phyloP scores from a whole-genome alignment of 768 basidiomycete genomes.

The Xanthoconium stramineum region DNA sequence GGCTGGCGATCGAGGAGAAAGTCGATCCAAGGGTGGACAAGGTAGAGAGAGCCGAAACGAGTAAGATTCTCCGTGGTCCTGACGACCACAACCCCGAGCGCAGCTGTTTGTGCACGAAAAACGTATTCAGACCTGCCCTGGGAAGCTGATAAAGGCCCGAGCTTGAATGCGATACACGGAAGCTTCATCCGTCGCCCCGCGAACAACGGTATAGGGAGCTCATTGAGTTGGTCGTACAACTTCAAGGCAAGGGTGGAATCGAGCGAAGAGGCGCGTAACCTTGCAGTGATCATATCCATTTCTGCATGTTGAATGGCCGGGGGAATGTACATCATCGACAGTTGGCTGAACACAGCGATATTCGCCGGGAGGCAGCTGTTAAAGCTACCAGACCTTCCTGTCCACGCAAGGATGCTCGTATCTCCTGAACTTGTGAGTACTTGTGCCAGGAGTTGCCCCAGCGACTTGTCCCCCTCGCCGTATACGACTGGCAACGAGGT shows the following conservation, averaged over 20 bases:
- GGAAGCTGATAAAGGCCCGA: not conserved
- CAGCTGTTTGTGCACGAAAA: not conserved
- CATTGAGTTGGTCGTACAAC: not conserved
- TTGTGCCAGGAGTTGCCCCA: not conserved
- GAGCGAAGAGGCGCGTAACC: not conserved
- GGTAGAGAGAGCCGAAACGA: not conserved
- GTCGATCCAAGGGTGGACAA: no score
- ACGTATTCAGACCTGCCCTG: not conserved
- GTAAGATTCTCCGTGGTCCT: not conserved
- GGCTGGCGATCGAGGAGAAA: no score
- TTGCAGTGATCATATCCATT: not conserved
- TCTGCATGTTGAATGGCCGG: not conserved
- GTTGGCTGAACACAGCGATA: not conserved
- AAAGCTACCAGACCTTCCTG: not conserved
- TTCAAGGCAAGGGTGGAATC: not conserved
- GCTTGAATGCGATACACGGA: not conserved
- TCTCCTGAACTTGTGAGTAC: not conserved
- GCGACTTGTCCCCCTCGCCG: not conserved
- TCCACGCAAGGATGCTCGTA: not conserved
- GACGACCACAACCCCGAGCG: no score
- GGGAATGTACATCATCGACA: not conserved
- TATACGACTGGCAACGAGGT: not conserved
- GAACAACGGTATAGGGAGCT: not conserved
- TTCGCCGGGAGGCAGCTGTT: not conserved
- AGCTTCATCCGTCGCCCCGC: not conserved